Conservation (phyloP, 2,329 filamentous ascomycete species). For the Bipolaris victoriae region DNA sequence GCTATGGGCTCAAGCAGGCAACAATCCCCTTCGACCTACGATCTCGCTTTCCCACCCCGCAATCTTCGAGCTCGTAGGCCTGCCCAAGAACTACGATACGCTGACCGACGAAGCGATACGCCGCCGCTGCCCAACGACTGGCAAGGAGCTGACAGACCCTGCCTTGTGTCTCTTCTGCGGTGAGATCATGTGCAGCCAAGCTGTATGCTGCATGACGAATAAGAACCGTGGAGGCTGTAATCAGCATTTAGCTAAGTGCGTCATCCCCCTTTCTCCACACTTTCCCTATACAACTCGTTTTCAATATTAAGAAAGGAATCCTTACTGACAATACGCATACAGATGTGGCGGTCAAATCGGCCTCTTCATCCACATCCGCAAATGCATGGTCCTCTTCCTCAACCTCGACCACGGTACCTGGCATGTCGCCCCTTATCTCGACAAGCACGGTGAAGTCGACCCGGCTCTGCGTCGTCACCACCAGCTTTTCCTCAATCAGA, state of each 20-base stretch:
- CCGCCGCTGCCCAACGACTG: conserved; percentile 82
- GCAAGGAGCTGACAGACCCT: conserved; percentile 89
- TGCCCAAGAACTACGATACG: conserved; percentile 90
- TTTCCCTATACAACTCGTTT: too few species aligned
- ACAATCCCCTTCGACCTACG: conserved; percentile 49
- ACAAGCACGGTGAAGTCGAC: conserved; percentile 94
- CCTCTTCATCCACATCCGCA: conserved; percentile 95
- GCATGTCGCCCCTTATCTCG: conserved; percentile 88
- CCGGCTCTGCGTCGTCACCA: conserved; percentile 83
- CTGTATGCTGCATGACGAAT: conserved; percentile 82
- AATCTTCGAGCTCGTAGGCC: conserved; percentile 90
- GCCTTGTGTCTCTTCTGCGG: conserved; percentile 94
- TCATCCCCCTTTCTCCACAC: conserved; percentile 24
- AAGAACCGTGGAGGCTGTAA: conserved; percentile 69
- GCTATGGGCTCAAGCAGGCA: conserved; percentile 46
- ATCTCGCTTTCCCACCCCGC: conserved; percentile 76
- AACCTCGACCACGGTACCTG: conserved; percentile 84
- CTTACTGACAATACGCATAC: conserved; percentile 2
- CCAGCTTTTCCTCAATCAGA: conserved; percentile 91
- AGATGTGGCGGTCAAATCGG: conserved; percentile 90
- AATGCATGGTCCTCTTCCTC: conserved; percentile 89
- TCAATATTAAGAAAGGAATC: not conserved
- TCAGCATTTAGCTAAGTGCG: conserved; percentile 85
- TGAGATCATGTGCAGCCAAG: conserved; percentile 95
- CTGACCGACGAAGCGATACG: conserved; percentile 91